Evolutionary conservation across 2,329 filamentous ascomycete genomes (phyloP), one percentile per base, ranked within the genome.

Genomic region (Fusarium sp.): DNA sequence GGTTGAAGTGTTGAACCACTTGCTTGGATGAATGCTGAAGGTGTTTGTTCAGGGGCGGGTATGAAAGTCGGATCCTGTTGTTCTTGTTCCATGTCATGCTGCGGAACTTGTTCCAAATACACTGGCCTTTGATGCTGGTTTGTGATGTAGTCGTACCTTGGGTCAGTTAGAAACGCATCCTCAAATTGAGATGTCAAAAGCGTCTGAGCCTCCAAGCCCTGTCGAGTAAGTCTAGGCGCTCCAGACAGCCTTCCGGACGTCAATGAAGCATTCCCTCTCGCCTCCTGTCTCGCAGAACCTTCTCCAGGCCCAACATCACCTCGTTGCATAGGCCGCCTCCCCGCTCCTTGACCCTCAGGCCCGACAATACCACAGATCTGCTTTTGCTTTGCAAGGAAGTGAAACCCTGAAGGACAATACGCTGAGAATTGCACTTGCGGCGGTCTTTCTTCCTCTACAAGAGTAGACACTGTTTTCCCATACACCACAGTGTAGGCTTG

Each of bases 371-470:
- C 50, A 7, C 8, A 4, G 27, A 61, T 4, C 38, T 62, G 35
- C 29, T 53, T n/a, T 1, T 36, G n/a, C 27, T 50, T 50, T 17
- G 38, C 54, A 15, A 27, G 5, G 25, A 33, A 29, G 11, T 36
- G 55, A 13, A 46, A 20, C 7, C 45, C 53, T 5, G 18, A 36
- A 3, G 56, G 55, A 15, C 46, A 55, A 14, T 62, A 60, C 12
- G 54, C 60, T 0, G 22, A 29, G 10, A 13, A 44, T 18, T 12
- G n/a, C 3, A 44, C 36, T 7, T 36, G 25, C 8, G 65, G 55
- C 13, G 14, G 11, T 38, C 71, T 54, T 2, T 49, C 45, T 39
- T 75, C 54, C 36, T 75, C 72, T 9, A 74, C 41, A 6, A 71
- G 35, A n/a, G 72, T 74, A 12, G 44, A 60, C 7, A 54, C 35